A percentile compares a stretch with the other conserved stretches of the same genome.
Evolutionary conservation across 2,329 filamentous ascomycete species (phyloP).

Genomic region (Chrysoporthe puriensis): DNA sequence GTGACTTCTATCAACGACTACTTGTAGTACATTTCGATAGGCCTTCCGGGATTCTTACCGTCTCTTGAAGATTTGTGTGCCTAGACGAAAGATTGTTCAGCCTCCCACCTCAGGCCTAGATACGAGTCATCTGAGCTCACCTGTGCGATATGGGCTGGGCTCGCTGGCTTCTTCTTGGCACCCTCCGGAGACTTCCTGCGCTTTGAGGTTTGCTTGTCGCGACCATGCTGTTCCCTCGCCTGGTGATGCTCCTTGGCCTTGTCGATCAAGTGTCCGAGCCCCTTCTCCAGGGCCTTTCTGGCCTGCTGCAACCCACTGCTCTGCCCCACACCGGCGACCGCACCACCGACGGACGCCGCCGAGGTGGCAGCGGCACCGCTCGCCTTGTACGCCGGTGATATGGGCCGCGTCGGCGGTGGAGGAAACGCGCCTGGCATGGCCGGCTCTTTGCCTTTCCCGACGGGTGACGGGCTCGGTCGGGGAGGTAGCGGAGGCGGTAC

Average conservation of each 20-base stretch:
- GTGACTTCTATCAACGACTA: background rate
- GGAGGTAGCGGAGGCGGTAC: conserved; percentile 22
- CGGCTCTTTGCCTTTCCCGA: conserved; percentile 16
- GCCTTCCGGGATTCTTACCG: background rate
- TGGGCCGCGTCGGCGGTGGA: conserved; percentile 14
- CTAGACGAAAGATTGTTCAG: conserved; percentile 16
- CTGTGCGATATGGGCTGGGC: conserved; percentile 3
- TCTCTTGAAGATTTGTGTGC: background rate
- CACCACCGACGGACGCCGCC: conserved; percentile 19
- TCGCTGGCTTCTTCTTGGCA: background rate
- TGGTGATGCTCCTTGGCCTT: conserved; percentile 27
- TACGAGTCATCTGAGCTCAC: conserved; percentile 4
- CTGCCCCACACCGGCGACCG: conserved; percentile 23
- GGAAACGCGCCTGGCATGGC: conserved; percentile 23
- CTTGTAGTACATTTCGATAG: conserved; percentile 14
- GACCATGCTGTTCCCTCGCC: conserved; percentile 17
- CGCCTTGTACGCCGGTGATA: conserved; percentile 16
- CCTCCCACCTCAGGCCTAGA: conserved; percentile 7
- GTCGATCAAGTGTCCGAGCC: conserved; percentile 22
- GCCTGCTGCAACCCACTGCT: conserved; percentile 21
- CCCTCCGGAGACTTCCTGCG: conserved; percentile 4
- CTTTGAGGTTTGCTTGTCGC: conserved; percentile 8
- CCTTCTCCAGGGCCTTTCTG: conserved; percentile 25
- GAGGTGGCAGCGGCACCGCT: conserved; percentile 25
- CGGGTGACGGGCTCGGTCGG: conserved; percentile 9